Evolutionary conservation across 345 rosid genomes (phyloP), one percentile per base, ranked within the genome.

Genomic region (Bruguiera parviflora): DNA sequence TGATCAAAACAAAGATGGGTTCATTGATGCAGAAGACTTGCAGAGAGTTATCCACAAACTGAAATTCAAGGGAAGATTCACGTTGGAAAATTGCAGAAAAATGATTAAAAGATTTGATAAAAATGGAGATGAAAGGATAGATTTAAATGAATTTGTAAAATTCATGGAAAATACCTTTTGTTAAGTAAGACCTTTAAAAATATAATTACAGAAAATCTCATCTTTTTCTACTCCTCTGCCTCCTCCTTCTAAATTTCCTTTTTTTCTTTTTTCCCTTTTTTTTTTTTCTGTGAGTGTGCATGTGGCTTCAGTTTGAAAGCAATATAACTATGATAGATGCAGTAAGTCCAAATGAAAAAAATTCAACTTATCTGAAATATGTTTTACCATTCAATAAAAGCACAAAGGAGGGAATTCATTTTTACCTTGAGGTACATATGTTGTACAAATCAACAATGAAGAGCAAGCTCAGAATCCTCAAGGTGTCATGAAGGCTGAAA

Each of bases 1-100:
- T 78, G 96, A 92, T 83, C 81, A 74, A 73, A 87, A 92, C 68
- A 74, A 79, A 79, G 96, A 92, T 75, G 93, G 93, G 49, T 90
- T 89, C 70, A 76, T 92, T 29, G 96, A 87, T 75, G 86, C 88
- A 6, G 29, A 28, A 60, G 96, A 92, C 78, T 76, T 92, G 84
- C 92, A 83, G 78, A 88, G 91, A 74, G 88, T 88, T 61, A 75
- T 88, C 27, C 35, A 35, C 6, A 59, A 58, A 28, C 80, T 90
- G 83, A 92, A 89, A 31, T 78, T 87, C 47, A 80, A 69, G 61
- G 81, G 84, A 73, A 90, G 83, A 58, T 67, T 63, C 64, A 68
- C 77, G 71, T 64, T 80, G 67, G 80, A 77, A 55, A 83, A 76
- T 27, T 92, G 98, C 78, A 75, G 59, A 70, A 84, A 65, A 71